These are phyloP conservation scores for Kappamyces sp. DNA, from an alignment of 192 early-diverging fungal genomes.

Conservation along the genomic window DNA sequence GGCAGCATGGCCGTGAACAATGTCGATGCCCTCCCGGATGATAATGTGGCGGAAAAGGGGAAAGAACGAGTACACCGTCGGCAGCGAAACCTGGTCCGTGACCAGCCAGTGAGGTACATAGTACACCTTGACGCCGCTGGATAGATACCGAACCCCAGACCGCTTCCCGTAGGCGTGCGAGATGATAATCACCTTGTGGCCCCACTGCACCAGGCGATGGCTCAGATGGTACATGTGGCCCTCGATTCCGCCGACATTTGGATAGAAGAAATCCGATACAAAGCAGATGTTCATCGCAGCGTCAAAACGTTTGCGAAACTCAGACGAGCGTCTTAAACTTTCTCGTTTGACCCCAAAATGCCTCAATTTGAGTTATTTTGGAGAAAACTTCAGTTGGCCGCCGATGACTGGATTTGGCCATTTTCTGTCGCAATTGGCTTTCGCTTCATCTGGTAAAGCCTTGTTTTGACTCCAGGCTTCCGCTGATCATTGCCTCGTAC, in stretches of 20 bases:
- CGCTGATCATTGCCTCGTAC: no score
- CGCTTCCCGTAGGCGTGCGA: slow-evolving; percentile 81
- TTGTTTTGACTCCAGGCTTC: no score
- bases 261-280: slow-evolving; percentile 98
- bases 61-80: slow-evolving; percentile 78
- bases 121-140: slow-evolving; percentile 92
- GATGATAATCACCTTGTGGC: slow-evolving; percentile 93
- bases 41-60: slow-evolving; percentile 90
- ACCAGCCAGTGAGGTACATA: slow-evolving; percentile 83
- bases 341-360: no score
- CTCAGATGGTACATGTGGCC: slow-evolving; percentile 88
- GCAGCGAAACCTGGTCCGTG: slow-evolving; percentile 80
- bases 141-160: slow-evolving; percentile 80
- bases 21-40: slow-evolving; percentile 82
- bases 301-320: no score
- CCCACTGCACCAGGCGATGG: slow-evolving; percentile 78
- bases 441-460: no score
- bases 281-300: slow-evolving; percentile 44
- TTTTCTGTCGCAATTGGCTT: no score
- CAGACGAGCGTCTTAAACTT: no score
- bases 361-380: no score
- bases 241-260: slow-evolving; percentile 94
- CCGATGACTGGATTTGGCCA: no score
- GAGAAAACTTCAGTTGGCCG: no score
- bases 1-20: slow-evolving; percentile 95